Percentiles rank a stretch among this genome's conserved stretches.
These are phyloP conservation scores for Zasmidium cellare DNA, from an alignment of 2,329 filamentous ascomycete genomes.

Conservation along the genomic window DNA sequence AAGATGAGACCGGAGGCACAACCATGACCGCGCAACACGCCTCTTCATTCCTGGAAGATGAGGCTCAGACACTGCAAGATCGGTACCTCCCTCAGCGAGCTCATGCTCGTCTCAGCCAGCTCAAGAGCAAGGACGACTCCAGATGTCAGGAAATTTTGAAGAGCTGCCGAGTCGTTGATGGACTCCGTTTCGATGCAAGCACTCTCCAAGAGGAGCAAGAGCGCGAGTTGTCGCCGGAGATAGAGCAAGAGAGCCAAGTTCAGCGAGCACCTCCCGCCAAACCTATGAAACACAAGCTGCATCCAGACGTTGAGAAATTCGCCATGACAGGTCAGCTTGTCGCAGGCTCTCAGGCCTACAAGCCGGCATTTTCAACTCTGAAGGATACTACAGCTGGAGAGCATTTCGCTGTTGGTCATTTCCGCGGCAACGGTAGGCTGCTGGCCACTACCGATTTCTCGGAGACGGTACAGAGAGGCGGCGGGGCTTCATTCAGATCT, in stretches of 20 bases:
- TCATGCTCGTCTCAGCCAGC: slow-evolving; percentile 1
- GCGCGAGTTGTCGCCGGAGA: slow-evolving; percentile 64
- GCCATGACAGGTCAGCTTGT: slow-evolving; percentile 38
- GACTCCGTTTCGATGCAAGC: slow-evolving; percentile 25
- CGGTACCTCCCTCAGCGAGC: slow-evolving; percentile 44
- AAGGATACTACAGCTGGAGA: slow-evolving; percentile 5
- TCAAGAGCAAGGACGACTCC: slow-evolving; percentile 16
- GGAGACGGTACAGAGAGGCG: slow-evolving; percentile 8
- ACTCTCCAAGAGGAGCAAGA: slow-evolving; percentile 67
- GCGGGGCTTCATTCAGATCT: slow-evolving; percentile 10
- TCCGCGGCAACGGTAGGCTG: slow-evolving; percentile 15
- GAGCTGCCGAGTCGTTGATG: slow-evolving; percentile 22
- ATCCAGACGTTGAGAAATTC: slow-evolving; percentile 46
- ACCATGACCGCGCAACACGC: slow-evolving; percentile 33
- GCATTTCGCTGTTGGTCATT: background rate
- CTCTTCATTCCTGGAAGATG: slow-evolving; percentile 54
- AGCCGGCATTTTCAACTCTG: slow-evolving; percentile 21
- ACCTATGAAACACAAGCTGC: slow-evolving; percentile 45
- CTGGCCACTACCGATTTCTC: slow-evolving; percentile 16
- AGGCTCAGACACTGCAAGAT: slow-evolving; percentile 53
- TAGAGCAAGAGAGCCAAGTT: slow-evolving; percentile 58
- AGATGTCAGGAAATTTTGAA: slow-evolving; percentile 30
- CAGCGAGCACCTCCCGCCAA: slow-evolving; percentile 47
- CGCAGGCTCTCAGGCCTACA: slow-evolving; percentile 23
- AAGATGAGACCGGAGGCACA: slow-evolving; percentile 12